Evolutionary conservation across 139 green algal species (phyloP).

Genomic region (Tetradesmus obliquus): DNA sequence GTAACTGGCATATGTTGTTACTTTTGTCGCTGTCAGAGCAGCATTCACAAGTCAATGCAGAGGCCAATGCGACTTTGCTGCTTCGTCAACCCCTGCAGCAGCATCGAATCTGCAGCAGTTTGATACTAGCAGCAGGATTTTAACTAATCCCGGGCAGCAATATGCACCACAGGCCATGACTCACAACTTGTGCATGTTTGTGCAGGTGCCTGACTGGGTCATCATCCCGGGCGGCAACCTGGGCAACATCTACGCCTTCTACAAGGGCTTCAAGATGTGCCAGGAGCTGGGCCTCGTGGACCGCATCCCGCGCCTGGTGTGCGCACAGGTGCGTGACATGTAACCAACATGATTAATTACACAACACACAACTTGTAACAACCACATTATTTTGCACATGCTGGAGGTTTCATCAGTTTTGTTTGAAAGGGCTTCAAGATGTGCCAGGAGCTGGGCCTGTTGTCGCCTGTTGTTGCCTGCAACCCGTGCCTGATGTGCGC

Average conservation of each 20-base stretch:
- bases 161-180: too few relatives aligned
- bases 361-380: not conserved
- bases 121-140: too few relatives aligned
- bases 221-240: conserved; percentile 99
- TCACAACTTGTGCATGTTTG: too few relatives aligned
- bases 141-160: too few relatives aligned
- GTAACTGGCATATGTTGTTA: not conserved
- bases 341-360: not conserved
- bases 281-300: conserved; percentile 95
- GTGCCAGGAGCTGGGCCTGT: conserved; percentile 92
- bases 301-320: conserved; percentile 94
- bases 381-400: not conserved
- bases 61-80: too few relatives aligned
- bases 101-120: too few relatives aligned
- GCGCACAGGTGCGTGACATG: conserved; percentile 61
- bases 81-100: too few relatives aligned
- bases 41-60: not conserved
- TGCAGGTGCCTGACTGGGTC: conserved; percentile 95
- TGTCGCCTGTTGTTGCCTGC: conserved; percentile 59
- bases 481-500: conserved; percentile 88
- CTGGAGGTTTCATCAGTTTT: not conserved
- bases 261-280: conserved; percentile 94
- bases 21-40: not conserved
- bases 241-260: conserved; percentile 99
- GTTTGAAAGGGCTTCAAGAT: conserved; percentile 56